These are phyloP conservation scores for Plectosphaerella plurivora DNA, from an alignment of 2,329 filamentous ascomycete genomes.

Conservation along the genomic window DNA sequence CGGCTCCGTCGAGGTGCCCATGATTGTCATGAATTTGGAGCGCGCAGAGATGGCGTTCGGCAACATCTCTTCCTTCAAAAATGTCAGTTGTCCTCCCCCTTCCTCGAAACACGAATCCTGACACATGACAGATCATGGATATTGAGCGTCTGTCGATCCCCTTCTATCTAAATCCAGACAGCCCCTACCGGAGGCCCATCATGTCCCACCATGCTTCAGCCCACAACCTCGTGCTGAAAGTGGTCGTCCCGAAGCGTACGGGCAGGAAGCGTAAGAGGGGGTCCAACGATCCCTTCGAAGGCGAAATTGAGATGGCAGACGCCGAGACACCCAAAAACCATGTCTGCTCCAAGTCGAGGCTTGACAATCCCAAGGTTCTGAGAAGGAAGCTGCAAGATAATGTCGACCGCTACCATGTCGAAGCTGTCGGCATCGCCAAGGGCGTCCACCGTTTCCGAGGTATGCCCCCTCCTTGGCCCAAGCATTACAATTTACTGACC, in stretches of 20 bases:
- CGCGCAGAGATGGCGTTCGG: slow-evolving; percentile 37
- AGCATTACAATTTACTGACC: not conserved
- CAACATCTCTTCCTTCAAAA: slow-evolving; percentile 28
- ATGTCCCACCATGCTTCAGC: slow-evolving; percentile 71
- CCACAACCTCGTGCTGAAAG: slow-evolving; percentile 80
- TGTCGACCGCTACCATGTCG: slow-evolving; percentile 58
- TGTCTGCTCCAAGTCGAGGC: slow-evolving; percentile 38
- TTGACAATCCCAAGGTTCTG: slow-evolving; percentile 51
- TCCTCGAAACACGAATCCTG: not conserved
- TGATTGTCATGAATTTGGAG: slow-evolving; percentile 37
- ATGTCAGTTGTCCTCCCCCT: slow-evolving; percentile 22
- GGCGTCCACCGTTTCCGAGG: slow-evolving; percentile 84
- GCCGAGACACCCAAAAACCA: slow-evolving; percentile 14
- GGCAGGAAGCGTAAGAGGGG: slow-evolving; percentile 82
- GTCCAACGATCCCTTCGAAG: slow-evolving; percentile 60
- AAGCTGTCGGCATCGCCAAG: slow-evolving; percentile 67
- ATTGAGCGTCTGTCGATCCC: slow-evolving; percentile 50
- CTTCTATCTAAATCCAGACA: slow-evolving; percentile 74
- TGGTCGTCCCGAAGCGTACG: slow-evolving; percentile 82
- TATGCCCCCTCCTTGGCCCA: slow-evolving; percentile 18
- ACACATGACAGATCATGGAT: slow-evolving; percentile 35
- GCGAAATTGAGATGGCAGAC: slow-evolving; percentile 29
- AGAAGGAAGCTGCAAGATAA: slow-evolving; percentile 68
- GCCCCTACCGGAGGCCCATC: slow-evolving; percentile 73
- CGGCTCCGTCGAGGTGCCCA: slow-evolving; percentile 37